phyloP scores from a whole-genome alignment of 805 yeast species.

The Candida insectorum region DNA sequence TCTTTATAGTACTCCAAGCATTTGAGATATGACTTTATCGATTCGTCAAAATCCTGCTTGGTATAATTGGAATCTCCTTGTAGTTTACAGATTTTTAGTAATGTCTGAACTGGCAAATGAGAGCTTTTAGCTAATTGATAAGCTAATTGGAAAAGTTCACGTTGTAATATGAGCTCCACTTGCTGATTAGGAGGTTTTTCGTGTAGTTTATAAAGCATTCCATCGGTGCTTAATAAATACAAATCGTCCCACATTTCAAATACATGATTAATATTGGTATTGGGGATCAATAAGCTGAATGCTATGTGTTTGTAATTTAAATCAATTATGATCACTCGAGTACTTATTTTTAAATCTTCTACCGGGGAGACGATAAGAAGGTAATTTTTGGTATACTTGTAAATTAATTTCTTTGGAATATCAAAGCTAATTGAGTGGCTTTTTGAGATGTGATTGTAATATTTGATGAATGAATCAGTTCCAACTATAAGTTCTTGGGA shows the following conservation, averaged over 20 bases:
- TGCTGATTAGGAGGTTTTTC: constrained; percentile 69
- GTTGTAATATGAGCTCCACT: constrained; percentile 61
- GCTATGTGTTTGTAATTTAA: constrained; percentile 65
- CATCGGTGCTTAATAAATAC: constrained; percentile 69
- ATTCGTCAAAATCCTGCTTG: constrained; percentile 61
- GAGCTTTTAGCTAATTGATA: constrained; percentile 55
- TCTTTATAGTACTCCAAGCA: constrained; percentile 24
- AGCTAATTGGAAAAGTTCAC: constrained; percentile 73
- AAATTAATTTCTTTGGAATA: constrained; percentile 50
- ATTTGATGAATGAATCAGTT: constrained; percentile 57
- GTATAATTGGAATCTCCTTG: constrained; percentile 74
- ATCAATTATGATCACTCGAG: constrained; percentile 67
- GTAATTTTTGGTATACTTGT: constrained; percentile 48
- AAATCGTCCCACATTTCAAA: constrained; percentile 56
- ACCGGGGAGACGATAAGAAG: constrained; percentile 56
- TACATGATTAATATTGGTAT: constrained; percentile 53
- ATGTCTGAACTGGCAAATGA: constrained; percentile 25
- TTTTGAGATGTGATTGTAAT: constrained; percentile 55
- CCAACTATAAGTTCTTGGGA: constrained; percentile 61
- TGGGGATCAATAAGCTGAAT: constrained; percentile 64
- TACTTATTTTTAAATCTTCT: constrained; percentile 35
- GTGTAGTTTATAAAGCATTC: constrained; percentile 62
- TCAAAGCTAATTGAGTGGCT: constrained; percentile 55
- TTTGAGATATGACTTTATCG: constrained; percentile 71
- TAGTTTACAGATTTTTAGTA: constrained; percentile 29